phyloP scores from a whole-genome alignment of 148 eudicot genomes.

The Simmondsia chinensis region DNA sequence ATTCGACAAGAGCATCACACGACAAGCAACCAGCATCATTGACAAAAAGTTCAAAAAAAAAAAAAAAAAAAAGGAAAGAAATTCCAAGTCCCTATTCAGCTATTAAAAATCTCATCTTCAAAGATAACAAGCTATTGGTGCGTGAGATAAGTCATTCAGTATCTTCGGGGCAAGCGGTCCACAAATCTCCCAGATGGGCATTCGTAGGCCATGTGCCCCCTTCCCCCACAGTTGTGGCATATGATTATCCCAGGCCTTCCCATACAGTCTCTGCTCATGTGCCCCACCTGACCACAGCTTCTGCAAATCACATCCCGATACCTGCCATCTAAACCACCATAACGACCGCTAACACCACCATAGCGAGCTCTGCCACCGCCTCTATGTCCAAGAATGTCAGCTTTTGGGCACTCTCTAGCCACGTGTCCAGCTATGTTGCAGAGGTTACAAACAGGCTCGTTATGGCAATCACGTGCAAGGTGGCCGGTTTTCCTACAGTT shows the following conservation, averaged over 20 bases:
- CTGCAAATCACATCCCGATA: slow-evolving; percentile 40
- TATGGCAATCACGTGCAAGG: slow-evolving; percentile 46
- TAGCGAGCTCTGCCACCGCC: slow-evolving; percentile 22
- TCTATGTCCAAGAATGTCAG: slow-evolving; percentile 20
- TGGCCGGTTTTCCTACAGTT: slow-evolving; percentile 68
- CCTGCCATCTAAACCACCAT: slow-evolving; percentile 20
- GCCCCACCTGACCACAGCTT: slow-evolving; percentile 60
- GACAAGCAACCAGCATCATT: too few relatives aligned
- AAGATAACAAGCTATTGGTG: too few relatives aligned
- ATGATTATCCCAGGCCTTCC: slow-evolving; percentile 23
- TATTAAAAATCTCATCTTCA: too few relatives aligned
- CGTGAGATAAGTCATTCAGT: too few relatives aligned
- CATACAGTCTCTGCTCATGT: slow-evolving; percentile 64
- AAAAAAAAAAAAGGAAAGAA: too few relatives aligned
- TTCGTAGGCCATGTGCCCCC: slow-evolving; percentile 52
- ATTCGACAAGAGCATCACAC: too few relatives aligned
- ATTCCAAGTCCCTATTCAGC: too few relatives aligned
- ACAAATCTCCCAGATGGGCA: slow-evolving; percentile 52
- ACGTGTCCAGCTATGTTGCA: slow-evolving; percentile 52
- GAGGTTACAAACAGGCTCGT: slow-evolving; percentile 56
- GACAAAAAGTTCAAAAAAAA: too few relatives aligned
- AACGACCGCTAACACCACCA: neutral
- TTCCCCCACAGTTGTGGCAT: slow-evolving; percentile 73
- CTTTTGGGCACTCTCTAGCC: slow-evolving; percentile 50
- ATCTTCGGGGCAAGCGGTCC: slow-evolving; percentile 54